Evolutionary conservation across 257 asterid genomes (phyloP), one percentile per base, ranked within the genome.

Genomic region (Nicotiana undulata): DNA sequence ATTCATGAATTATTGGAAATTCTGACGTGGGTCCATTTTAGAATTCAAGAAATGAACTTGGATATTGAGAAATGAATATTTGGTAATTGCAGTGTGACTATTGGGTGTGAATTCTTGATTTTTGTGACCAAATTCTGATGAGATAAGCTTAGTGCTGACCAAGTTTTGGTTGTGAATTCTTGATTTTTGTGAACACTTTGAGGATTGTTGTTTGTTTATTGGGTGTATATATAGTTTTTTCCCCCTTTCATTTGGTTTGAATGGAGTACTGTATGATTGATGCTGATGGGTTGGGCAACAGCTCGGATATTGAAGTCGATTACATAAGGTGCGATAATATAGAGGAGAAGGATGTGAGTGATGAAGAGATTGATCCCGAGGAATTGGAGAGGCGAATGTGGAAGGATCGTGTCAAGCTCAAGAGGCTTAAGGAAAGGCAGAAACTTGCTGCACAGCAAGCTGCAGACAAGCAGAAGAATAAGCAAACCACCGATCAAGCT

Each of bases 321-420:
- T 91, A 87, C 18, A 72, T 89, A 56, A 82, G 88, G 80, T 81
- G 82, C 24, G 91, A 85, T 2, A 84, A 86, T 76, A 76, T 88
- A 59, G 89, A 88, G 26, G 94, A 91, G 16, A 88, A 89, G 32
- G 94, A 91, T 76, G 96, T 90, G 3, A 88, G 92, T 32, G 96
- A 91, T 82, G 96, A 91, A 84, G 96, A 91, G 84, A 91, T 90
- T 81, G 93, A 82, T 24, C 85, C 89, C 0, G 92, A 88, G 56
- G 94, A 86, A 72, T 80, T 91, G 83, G 92, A 88, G 86, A 91
- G 87, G 81, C 84, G 94, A 64, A 91, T 90, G 96, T 91, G 94
- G 92, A 92, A 87, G 84, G 97, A 92, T 63, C 85, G 86, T 0
- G 76, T 92, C 51, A 92, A 88, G 88, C 92, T 90, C 61, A 89